These are phyloP conservation scores for Trichoderma lentiforme DNA, from an alignment of 2,329 filamentous ascomycete species.

Conservation along the genomic window DNA sequence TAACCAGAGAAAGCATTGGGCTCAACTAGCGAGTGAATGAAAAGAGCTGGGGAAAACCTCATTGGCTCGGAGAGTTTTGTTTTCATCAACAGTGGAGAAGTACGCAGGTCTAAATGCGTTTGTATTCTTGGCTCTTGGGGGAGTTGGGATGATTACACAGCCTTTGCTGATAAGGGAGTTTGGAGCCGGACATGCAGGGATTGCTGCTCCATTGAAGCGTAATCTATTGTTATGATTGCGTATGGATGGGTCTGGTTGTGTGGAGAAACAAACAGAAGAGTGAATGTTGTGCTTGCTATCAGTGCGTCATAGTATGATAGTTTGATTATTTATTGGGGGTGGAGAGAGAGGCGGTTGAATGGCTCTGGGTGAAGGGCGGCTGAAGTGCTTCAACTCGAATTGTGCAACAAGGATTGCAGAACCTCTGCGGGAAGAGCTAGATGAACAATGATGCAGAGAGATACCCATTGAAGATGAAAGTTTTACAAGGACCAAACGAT, in stretches of 20 bases:
- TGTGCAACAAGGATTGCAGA: not conserved
- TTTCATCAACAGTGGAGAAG: not conserved
- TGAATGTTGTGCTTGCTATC: not conserved
- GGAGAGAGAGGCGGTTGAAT: not conserved
- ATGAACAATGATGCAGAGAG: not conserved
- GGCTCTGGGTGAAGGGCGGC: not conserved
- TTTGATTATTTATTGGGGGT: not conserved
- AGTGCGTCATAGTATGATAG: too few relatives aligned
- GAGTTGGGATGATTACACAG: not conserved
- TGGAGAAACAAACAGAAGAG: not conserved
- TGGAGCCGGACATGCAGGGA: not conserved
- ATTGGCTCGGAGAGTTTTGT: not conserved
- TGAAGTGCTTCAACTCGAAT: rapidly evolving
- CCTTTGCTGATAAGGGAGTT: not conserved
- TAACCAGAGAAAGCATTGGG: not conserved
- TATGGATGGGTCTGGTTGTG: not conserved
- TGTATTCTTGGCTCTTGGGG: not conserved
- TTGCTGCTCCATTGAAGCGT: not conserved
- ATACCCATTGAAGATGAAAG: too few relatives aligned
- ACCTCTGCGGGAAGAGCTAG: not conserved
- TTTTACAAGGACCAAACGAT: too few relatives aligned
- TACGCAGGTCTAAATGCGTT: not conserved
- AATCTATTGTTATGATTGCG: too few relatives aligned
- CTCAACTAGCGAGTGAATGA: not conserved
- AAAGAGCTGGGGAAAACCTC: not conserved